Base-by-base conservation (phyloP, 2,329 filamentous ascomycete genomes). In the Colletotrichum salicis region DNA sequence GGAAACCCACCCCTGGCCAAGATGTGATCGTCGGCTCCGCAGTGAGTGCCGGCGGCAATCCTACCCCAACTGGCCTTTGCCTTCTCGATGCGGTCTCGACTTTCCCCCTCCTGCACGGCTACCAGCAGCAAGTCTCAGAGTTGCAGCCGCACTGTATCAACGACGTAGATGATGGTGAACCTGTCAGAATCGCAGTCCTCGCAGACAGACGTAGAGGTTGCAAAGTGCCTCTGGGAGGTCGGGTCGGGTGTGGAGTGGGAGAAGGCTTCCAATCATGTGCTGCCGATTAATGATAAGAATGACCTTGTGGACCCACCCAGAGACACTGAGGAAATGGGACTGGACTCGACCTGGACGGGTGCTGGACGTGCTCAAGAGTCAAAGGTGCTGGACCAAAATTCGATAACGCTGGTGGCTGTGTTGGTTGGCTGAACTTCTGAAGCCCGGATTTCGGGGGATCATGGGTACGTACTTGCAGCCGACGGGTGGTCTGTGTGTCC, bases 221-320 rank as follows among this genome's bases (percentile, higher is more conserved):
- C 67, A 35, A 63, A 41, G 60, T 37, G 52, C 52, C 31, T 64
- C n/a, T 69, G 51, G 37, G 35, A 59, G 52, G 29, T 56, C 37
- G 29, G 24, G 41, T 35, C 35, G 54, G 56, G 55, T 45, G 57
- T 61, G 51, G 37, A 27, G 48, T 29, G 56, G 41, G 48, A 8
- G 37, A 33, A 57, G n/a, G 27, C 58, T 52, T 56, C 71, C 71
- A 73, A 73, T 71, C 71, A 71, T 68, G 45, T 68, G 59, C 31
- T 45, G 41, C 22, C 27, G 71, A 70, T 69, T 64, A 48, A 35
- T 19, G 41, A 69, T 54, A 63, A 58, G 48, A 19, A 27, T 64
- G 66, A 13, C 52, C 54, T 37, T 37, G 31, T 33, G 52, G 54
- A 19, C 33, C 61, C 61, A 48, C 35, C 33, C 10, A 37, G 7